Conservation (phyloP, 1,284 basidiomycete species). For the Laetiporus sulphureus region DNA sequence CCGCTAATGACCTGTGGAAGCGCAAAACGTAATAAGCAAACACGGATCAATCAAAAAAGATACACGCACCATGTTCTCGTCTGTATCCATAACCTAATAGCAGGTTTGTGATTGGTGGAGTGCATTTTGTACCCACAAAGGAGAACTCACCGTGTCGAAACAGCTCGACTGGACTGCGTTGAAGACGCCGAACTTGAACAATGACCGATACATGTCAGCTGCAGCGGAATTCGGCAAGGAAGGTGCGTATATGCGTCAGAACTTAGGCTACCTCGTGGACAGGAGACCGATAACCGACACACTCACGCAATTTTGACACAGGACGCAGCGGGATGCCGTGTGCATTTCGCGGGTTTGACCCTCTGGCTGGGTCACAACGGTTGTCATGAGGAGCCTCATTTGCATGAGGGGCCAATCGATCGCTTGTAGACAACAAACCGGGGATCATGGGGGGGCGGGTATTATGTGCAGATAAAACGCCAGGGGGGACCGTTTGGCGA, state of each 20-base stretch:
- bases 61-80: constrained; percentile 66
- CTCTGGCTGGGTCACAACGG: constrained; percentile 7
- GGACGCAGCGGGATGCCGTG: constrained; percentile 53
- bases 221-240: constrained; percentile 3
- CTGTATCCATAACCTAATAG: constrained; percentile 54
- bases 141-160: constrained; percentile 57
- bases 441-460: background rate
- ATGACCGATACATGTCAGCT: constrained; percentile 77
- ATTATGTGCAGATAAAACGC: background rate
- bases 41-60: background rate
- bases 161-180: constrained; percentile 86
- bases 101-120: constrained; percentile 2
- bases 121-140: background rate
- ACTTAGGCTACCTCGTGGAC: background rate
- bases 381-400: background rate
- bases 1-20: constrained; percentile 66
- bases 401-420: constrained; percentile 3
- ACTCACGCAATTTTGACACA: constrained; percentile 66
- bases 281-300: background rate
- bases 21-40: constrained; percentile 4
- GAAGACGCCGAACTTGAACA: constrained; percentile 87
- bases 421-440: background rate
- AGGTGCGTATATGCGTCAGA: constrained; percentile 10
- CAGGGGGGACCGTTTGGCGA: background rate
- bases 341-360: constrained; percentile 30